These are phyloP conservation scores for Hydrangea macrophylla DNA, from an alignment of 148 eudicot species.

Conservation along the genomic window DNA sequence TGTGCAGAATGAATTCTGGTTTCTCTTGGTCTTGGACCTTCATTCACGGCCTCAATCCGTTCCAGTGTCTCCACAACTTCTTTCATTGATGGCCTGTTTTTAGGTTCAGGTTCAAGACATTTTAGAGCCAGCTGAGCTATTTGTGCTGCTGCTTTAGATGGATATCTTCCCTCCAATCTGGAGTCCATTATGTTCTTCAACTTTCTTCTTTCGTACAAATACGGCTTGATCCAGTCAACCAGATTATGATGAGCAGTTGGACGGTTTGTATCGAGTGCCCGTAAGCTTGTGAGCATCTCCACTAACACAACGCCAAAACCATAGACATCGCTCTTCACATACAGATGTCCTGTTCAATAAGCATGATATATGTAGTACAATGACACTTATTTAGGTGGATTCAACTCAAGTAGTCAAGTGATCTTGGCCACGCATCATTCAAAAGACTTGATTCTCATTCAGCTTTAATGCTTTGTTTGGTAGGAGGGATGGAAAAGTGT, in stretches of 20 bases:
- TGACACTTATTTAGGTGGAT: background rate
- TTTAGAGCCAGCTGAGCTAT: slow-evolving; percentile 64
- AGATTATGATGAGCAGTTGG: slow-evolving; percentile 41
- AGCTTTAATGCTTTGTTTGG: too few relatives aligned
- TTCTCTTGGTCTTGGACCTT: slow-evolving; percentile 35
- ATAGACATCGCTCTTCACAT: slow-evolving; percentile 79
- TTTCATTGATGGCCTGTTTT: slow-evolving; percentile 68
- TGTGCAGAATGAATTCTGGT: slow-evolving; percentile 24
- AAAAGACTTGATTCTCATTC: background rate
- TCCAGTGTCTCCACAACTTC: slow-evolving; percentile 59
- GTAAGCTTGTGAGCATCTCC: slow-evolving; percentile 66
- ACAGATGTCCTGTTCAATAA: slow-evolving; percentile 64
- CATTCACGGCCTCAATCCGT: slow-evolving; percentile 31
- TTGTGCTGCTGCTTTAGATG: slow-evolving; percentile 51
- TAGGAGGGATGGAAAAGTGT: too few relatives aligned
- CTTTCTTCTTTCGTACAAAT: slow-evolving; percentile 43
- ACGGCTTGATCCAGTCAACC: slow-evolving; percentile 71
- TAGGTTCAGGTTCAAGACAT: slow-evolving; percentile 53
- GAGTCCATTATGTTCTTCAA: slow-evolving; percentile 64
- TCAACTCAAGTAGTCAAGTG: background rate
- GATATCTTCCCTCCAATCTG: slow-evolving; percentile 66
- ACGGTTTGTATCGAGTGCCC: slow-evolving; percentile 57
- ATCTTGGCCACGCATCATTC: background rate
- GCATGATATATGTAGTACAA: slow-evolving; percentile 6
- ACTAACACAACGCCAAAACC: slow-evolving; percentile 80